Percentiles rank a stretch among this genome's conserved stretches.
phyloP scores from a whole-genome alignment of 2,329 filamentous ascomycete genomes.

The Cytospora paraplurivora region DNA sequence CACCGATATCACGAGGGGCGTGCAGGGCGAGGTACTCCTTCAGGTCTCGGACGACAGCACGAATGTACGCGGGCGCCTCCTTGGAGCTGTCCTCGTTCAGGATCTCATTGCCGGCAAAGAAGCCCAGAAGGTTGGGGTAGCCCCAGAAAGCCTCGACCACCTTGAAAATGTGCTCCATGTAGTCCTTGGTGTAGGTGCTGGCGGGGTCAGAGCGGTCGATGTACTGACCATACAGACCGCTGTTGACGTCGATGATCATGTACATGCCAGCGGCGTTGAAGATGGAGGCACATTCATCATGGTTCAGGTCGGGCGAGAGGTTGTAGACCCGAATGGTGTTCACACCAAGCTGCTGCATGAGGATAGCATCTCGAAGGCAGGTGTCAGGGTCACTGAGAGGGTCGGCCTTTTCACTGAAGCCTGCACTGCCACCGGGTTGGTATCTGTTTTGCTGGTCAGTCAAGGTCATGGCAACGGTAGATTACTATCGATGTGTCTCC shows the following conservation, averaged over 20 bases:
- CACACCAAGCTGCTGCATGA: slow-evolving; percentile 61
- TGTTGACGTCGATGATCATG: slow-evolving; percentile 60
- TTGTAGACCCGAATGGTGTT: slow-evolving; percentile 68
- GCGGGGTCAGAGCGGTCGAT: slow-evolving; percentile 53
- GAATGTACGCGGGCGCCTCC: slow-evolving; percentile 63
- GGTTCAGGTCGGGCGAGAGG: slow-evolving; percentile 60
- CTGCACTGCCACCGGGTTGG: slow-evolving; percentile 62
- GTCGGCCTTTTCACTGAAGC: slow-evolving; percentile 51
- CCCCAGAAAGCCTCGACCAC: slow-evolving; percentile 62
- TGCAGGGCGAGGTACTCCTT: slow-evolving; percentile 75
- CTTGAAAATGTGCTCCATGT: slow-evolving; percentile 62
- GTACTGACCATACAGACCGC: slow-evolving; percentile 55
- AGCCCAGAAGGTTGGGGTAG: slow-evolving; percentile 62
- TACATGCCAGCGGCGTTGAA: slow-evolving; percentile 56
- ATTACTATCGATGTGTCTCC: too few species aligned
- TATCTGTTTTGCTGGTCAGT: slow-evolving; percentile 41
- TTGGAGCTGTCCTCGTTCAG: slow-evolving; percentile 65
- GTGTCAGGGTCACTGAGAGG: slow-evolving; percentile 34
- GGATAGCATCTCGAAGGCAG: slow-evolving; percentile 57
- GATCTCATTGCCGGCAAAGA: slow-evolving; percentile 75
- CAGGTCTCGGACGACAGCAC: slow-evolving; percentile 72
- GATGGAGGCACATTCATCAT: slow-evolving; percentile 61
- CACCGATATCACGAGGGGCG: slow-evolving; percentile 65
- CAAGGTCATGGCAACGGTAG: background rate
- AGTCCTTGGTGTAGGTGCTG: slow-evolving; percentile 50